Percentiles rank a stretch among this genome's conserved stretches.
Evolutionary conservation across 2,329 filamentous ascomycete genomes (phyloP).

Genomic region (Xylariaceae sp.): DNA sequence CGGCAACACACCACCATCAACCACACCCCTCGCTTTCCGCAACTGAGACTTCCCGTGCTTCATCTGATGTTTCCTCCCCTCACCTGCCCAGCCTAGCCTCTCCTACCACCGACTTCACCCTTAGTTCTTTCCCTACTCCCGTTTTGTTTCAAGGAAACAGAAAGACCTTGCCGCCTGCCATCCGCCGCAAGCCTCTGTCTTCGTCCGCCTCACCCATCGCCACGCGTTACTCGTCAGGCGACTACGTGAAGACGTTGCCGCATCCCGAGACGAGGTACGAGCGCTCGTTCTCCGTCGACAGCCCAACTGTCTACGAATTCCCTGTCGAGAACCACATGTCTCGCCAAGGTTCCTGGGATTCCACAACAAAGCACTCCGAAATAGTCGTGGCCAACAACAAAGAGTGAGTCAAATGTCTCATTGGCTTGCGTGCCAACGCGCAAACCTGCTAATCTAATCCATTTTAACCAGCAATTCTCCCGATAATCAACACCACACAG

Average conservation of each 20-base stretch:
- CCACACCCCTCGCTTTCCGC: constrained; percentile 23
- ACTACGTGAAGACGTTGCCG: constrained; percentile 39
- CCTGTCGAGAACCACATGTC: constrained; percentile 29
- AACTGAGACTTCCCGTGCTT: constrained; percentile 38
- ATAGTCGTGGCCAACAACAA: constrained; percentile 16
- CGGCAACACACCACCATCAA: constrained; percentile 11
- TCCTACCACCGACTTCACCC: no score
- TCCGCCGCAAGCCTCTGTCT: constrained; percentile 61
- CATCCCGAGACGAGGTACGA: constrained; percentile 51
- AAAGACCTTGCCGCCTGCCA: constrained; percentile 26
- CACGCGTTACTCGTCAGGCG: constrained; percentile 44
- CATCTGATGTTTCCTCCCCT: constrained; percentile 32
- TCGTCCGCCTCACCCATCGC: constrained; percentile 50
- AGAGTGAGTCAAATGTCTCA: constrained; percentile 32
- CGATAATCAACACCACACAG: constrained; percentile 17
- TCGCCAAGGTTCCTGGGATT: constrained; percentile 20
- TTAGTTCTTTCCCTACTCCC: constrained; percentile 27
- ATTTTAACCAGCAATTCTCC: constrained; percentile 27
- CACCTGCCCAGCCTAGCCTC: constrained; percentile 22
- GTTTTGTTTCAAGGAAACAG: constrained; percentile 23
- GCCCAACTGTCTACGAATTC: constrained; percentile 60
- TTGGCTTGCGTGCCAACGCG: constrained; percentile 27
- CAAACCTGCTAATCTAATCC: constrained; percentile 22
- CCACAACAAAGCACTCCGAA: constrained; percentile 17
- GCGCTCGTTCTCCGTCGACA: constrained; percentile 55